Conservation (phyloP, 768 basidiomycete genomes). For the Trametes villosa region DNA sequence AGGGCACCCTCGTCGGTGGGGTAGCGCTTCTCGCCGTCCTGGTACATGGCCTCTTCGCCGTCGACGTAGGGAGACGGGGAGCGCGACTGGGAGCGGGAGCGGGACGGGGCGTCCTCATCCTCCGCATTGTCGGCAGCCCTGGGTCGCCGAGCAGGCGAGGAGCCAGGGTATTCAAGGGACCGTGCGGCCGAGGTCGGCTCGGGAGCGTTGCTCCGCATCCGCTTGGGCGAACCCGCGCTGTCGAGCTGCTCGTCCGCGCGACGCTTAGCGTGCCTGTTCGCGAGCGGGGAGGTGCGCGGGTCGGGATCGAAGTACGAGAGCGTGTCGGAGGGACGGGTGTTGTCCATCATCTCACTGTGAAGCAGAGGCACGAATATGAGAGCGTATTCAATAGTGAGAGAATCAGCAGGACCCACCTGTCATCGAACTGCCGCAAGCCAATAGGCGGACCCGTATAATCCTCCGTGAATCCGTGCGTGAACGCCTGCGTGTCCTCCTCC, state of each 20-base stretch:
- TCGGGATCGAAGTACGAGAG: slow-evolving; percentile 4
- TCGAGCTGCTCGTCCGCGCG: not conserved
- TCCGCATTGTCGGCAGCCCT: not conserved
- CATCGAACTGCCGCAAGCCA: too few species aligned
- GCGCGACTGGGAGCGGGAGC: too few species aligned
- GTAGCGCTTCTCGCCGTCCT: too few species aligned
- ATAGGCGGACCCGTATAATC: not conserved
- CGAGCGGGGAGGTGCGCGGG: slow-evolving; percentile 6
- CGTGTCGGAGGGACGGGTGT: not conserved
- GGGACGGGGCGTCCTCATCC: not conserved
- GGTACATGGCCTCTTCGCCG: too few species aligned
- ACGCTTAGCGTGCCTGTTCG: not conserved
- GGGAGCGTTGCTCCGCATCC: not conserved
- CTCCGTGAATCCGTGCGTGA: not conserved
- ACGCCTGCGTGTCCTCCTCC: not conserved
- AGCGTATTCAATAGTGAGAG: too few species aligned
- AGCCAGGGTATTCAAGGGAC: too few species aligned
- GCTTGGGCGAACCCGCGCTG: not conserved
- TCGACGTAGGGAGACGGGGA: too few species aligned
- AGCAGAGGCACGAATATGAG: too few species aligned
- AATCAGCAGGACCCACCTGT: not conserved
- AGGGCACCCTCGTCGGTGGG: too few species aligned
- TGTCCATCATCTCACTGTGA: not conserved
- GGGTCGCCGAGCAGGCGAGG: too few species aligned
- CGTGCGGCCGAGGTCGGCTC: not conserved